Evolutionary conservation across 306 rosid genomes (phyloP), one percentile per base, ranked within the genome.

Genomic region (Astragalus glycyphyllos): DNA sequence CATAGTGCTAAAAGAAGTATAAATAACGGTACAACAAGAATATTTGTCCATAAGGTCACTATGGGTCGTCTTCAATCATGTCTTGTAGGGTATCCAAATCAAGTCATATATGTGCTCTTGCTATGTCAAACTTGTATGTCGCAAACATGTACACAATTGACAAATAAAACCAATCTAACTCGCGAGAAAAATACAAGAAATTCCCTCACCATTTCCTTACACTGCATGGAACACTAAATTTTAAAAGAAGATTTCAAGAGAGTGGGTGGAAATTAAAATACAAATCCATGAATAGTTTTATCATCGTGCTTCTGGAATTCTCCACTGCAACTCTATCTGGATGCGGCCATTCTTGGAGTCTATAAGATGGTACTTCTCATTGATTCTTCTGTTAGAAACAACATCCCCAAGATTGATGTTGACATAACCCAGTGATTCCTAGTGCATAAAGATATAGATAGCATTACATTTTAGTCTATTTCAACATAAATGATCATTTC

Each of bases 331-430:
- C 92, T 93, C 98, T 37, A 90, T 62, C 67, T 90, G 98, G 74
- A 93, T 48, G 63, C 83, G 84, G n/a, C 98, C 98, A 65, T 93
- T 93, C 90, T 87, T 93, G 6, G 98, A 93, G 82, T 90, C 96
- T 76, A 93, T 93, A 59, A 90, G 96, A 76, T 90, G 92, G 69
- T 77, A 86, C 82, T 84, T 93, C 85, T 93, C 97, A 32, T 93
- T 93, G 45, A 90, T 88, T 29, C 97, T 77, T 71, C 80, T 88
- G 88, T 93, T 93, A 7, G 86, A 11, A 35, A 90, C 85, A 4
- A 90, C 96, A 32, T 93, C 97, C 1, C 84, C 73, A 8, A 93
- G 92, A 87, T 31, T 69, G 77, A 90, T 87, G 49, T 88, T 84
- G 1, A 81, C 58, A 53, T 90, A 88, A 13, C 98, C 98, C 80